Conservation (phyloP, 305 asterid genomes). For the Euphrasia arctica region DNA sequence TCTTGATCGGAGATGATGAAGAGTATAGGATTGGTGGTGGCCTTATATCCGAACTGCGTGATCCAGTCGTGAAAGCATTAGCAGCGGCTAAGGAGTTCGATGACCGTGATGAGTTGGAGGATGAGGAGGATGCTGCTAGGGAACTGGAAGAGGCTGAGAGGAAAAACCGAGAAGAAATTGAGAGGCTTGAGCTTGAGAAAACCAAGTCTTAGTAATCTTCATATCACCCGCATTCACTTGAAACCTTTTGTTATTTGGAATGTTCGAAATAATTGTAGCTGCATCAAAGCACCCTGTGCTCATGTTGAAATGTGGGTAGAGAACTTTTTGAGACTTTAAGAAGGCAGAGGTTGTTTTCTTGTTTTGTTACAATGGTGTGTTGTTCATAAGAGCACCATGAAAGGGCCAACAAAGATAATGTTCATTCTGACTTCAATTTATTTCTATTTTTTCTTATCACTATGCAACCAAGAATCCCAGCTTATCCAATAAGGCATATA, state of each 20-base stretch:
- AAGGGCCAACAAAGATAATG: neutral
- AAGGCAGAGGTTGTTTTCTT: neutral
- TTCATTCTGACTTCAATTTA: neutral
- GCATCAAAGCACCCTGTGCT: neutral
- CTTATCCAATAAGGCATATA: too few species aligned
- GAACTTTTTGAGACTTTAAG: neutral
- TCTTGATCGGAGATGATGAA: conserved; percentile 88
- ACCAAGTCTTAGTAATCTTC: conserved; percentile 21
- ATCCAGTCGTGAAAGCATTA: conserved; percentile 93
- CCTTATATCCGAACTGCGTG: conserved; percentile 82
- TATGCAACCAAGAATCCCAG: too few species aligned
- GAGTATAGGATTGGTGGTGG: conserved; percentile 92
- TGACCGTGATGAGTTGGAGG: conserved; percentile 82
- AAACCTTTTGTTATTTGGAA: neutral
- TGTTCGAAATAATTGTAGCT: neutral
- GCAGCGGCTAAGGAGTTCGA: conserved; percentile 98
- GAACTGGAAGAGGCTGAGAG: conserved; percentile 80
- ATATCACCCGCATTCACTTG: neutral
- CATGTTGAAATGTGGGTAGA: neutral
- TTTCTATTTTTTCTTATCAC: too few species aligned
- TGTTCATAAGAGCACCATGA: neutral
- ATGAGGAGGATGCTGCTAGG: conserved; percentile 78
- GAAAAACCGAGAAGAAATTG: conserved; percentile 63
- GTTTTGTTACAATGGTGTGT: neutral
- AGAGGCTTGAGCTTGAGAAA: conserved; percentile 64